A percentile compares a stretch with the other conserved stretches of the same genome.
Evolutionary conservation across 345 rosid genomes (phyloP).

Genomic region (Bruguiera gymnorhiza): DNA sequence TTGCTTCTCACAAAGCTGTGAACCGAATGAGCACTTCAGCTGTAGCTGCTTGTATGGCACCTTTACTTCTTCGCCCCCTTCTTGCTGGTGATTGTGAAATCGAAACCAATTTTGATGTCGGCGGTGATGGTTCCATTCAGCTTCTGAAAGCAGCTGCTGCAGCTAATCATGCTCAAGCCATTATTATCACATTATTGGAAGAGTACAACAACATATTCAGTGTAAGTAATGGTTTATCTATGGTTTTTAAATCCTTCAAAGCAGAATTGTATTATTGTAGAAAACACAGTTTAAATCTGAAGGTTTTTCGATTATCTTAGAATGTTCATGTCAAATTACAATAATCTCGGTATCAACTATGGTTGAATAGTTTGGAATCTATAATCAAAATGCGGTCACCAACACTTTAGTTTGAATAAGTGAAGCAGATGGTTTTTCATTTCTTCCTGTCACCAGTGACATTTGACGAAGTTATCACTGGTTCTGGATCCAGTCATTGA

Average conservation of each 20-base stretch:
- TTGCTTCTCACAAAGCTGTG: slow-evolving; percentile 69
- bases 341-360: neutral
- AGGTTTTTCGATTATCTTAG: neutral
- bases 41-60: slow-evolving; percentile 99
- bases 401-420: too few relatives aligned
- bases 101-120: slow-evolving; percentile 84
- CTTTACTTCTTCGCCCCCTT: slow-evolving; percentile 97
- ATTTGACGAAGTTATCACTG: neutral
- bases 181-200: slow-evolving; percentile 81
- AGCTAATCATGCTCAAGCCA: slow-evolving; percentile 99
- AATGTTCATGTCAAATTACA: neutral
- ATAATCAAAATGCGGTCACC: too few relatives aligned
- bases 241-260: neutral
- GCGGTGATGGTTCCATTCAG: slow-evolving; percentile 91
- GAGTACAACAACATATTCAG: slow-evolving; percentile 82
- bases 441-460: too few relatives aligned
- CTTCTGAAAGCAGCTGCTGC: slow-evolving; percentile 99
- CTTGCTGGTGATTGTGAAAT: slow-evolving; percentile 94
- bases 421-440: too few relatives aligned
- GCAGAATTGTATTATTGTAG: too few relatives aligned
- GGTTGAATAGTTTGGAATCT: neutral
- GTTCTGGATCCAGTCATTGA: neutral
- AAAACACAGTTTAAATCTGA: neutral
- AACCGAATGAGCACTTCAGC: slow-evolving; percentile 97
- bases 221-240: slow-evolving; percentile 45